Conservation (phyloP, 257 asterid genomes). For the Fraxinus quadrangulata region DNA sequence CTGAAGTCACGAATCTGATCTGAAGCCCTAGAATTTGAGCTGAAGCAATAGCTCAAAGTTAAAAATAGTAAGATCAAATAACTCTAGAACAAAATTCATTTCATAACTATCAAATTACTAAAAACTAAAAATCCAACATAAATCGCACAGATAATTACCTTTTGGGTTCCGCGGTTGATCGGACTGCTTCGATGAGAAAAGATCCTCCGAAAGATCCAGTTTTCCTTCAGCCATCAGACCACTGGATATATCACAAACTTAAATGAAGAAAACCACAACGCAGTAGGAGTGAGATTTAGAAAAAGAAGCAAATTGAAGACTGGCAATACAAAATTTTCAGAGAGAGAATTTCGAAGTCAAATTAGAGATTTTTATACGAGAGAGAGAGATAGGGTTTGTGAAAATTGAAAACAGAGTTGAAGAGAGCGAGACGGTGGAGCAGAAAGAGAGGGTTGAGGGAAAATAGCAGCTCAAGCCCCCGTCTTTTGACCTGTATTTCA, state of each 20-base stretch:
- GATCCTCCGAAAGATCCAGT: conserved; percentile 81
- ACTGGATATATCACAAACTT: conserved; percentile 29
- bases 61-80: conserved; percentile 41
- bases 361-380: conserved; percentile 11
- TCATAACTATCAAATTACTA: conserved; percentile 23
- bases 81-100: conserved; percentile 30
- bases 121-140: not conserved
- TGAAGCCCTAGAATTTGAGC: conserved; percentile 47
- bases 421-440: conserved; percentile 29
- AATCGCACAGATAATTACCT: conserved; percentile 44
- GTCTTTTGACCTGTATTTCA: not conserved
- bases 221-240: conserved; percentile 68
- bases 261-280: not conserved
- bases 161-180: conserved; percentile 77
- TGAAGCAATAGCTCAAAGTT: conserved; percentile 21
- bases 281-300: conserved; percentile 20
- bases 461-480: not conserved
- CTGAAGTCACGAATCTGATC: conserved; percentile 33
- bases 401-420: conserved; percentile 29
- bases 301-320: conserved; percentile 25
- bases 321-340: conserved; percentile 17
- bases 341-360: not conserved
- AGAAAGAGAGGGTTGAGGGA: conserved; percentile 35
- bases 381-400: conserved; percentile 42
- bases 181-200: conserved; percentile 53